phyloP scores from a whole-genome alignment of 192 early-diverging fungal genomes.

The Backusella macrospora region DNA sequence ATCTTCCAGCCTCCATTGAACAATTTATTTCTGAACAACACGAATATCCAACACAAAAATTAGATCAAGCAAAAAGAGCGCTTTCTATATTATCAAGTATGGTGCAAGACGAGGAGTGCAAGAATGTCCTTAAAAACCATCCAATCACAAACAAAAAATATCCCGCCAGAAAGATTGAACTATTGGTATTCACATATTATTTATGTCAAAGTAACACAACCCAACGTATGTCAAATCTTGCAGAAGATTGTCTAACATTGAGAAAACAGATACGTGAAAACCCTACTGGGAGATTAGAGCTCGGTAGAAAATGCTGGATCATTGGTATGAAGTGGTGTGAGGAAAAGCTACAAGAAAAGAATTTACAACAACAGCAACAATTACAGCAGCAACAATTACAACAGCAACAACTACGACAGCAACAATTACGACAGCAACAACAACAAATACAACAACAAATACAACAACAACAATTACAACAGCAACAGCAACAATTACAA shows the following conservation, averaged over 20 bases:
- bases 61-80: not conserved
- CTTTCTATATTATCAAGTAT: not conserved
- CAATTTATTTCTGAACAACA: not conserved
- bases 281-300: not conserved
- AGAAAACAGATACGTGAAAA: not conserved
- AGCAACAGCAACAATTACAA: not conserved
- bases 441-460: constrained; percentile 1
- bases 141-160: not conserved
- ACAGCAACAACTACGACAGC: not conserved
- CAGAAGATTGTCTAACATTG: not conserved
- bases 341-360: not conserved
- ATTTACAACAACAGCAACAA: not conserved
- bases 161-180: not conserved
- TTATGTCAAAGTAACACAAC: not conserved
- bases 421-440: no score
- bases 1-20: not conserved
- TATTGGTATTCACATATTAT: not conserved
- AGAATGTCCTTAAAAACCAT: not conserved
- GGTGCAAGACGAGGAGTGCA: not conserved
- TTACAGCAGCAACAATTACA: constrained; percentile 1
- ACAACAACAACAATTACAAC: not conserved
- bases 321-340: not conserved
- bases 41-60: not conserved
- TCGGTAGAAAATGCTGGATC: not conserved
- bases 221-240: not conserved